Conservation (phyloP, 257 asterid genomes). For the Solanum neorickii region DNA sequence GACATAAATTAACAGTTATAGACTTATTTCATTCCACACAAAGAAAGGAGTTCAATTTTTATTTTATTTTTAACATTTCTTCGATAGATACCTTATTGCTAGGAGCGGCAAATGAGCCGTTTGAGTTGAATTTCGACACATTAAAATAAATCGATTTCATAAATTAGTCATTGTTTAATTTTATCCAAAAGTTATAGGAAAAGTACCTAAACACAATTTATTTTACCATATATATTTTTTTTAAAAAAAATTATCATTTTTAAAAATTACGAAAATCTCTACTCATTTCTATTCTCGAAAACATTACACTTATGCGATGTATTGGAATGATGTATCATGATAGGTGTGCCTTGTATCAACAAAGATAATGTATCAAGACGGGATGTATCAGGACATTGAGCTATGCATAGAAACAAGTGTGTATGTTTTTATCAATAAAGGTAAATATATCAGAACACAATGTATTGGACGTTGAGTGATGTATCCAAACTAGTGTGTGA, state of each 20-base stretch:
- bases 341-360: too few species aligned
- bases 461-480: neutral
- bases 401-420: too few species aligned
- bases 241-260: neutral
- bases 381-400: too few species aligned
- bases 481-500: neutral
- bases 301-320: too few species aligned
- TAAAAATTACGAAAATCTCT: neutral
- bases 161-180: neutral
- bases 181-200: neutral
- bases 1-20: too few species aligned
- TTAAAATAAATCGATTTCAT: too few species aligned
- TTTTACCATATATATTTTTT: neutral
- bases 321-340: too few species aligned
- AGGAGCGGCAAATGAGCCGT: neutral
- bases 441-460: too few species aligned
- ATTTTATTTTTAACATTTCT: neutral
- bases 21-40: neutral
- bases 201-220: too few species aligned
- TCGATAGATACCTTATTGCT: neutral
- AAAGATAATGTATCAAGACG: too few species aligned
- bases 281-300: neutral
- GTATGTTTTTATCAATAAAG: too few species aligned
- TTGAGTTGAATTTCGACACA: neutral
- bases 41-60: neutral